Evolutionary conservation across 257 asterid species (phyloP).

Genomic region (Lavandula angustifolia): DNA sequence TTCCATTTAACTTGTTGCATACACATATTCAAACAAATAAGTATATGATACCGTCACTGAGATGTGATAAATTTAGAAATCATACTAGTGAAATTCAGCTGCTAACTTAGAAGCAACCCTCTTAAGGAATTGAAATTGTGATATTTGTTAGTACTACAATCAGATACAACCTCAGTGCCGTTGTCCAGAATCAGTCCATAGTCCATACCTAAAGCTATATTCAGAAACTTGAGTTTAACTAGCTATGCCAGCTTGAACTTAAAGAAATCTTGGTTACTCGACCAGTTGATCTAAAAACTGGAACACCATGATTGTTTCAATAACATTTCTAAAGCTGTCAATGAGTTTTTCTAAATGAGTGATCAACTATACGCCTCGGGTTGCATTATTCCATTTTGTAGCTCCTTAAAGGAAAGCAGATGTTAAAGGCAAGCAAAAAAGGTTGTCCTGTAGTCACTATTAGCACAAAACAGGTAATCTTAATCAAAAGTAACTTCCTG

Average conservation of each 20-base stretch:
- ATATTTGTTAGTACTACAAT: conserved; percentile 9
- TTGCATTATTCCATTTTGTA: conserved; percentile 8
- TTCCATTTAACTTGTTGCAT: neutral
- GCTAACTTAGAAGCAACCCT: conserved; percentile 9
- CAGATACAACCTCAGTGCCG: conserved; percentile 1
- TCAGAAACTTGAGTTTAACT: conserved; percentile 2
- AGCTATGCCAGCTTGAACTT: neutral
- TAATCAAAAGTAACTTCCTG: conserved; percentile 1
- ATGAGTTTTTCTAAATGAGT: conserved; percentile 11
- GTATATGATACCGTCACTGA: conserved; percentile 14
- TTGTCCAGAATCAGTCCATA: neutral
- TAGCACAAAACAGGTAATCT: conserved; percentile 1
- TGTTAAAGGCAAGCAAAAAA: conserved; percentile 16
- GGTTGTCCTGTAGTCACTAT: neutral
- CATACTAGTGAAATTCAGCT: conserved; percentile 25
- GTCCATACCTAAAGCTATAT: conserved; percentile 2
- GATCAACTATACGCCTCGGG: conserved; percentile 15
- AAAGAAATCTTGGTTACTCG: neutral
- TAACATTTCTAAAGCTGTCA: neutral
- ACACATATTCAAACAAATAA: neutral
- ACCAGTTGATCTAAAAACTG: conserved; percentile 8
- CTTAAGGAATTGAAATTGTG: conserved; percentile 17
- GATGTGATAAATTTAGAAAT: neutral
- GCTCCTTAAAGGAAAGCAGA: conserved; percentile 7
- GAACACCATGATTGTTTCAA: conserved; percentile 4